These are phyloP conservation scores for Lepidium didymum DNA, from an alignment of 345 rosid genomes.

Conservation along the genomic window DNA sequence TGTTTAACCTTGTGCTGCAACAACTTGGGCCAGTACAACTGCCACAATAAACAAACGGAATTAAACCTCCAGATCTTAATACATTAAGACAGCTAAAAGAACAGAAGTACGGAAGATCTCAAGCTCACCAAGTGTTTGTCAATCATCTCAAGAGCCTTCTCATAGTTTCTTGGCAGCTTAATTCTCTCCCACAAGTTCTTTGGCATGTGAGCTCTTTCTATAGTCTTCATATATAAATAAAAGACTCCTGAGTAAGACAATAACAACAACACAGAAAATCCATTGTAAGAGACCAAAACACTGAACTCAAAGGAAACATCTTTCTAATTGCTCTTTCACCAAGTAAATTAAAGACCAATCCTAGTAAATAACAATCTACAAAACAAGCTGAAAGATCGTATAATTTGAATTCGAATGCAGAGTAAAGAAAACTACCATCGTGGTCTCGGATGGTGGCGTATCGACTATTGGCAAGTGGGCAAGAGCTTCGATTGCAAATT, in stretches of 20 bases:
- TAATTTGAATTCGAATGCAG: neutral
- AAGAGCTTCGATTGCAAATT: slow-evolving; percentile 86
- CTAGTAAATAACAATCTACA: neutral
- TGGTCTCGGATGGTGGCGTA: slow-evolving; percentile 93
- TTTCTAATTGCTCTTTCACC: neutral
- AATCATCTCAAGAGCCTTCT: slow-evolving; percentile 84
- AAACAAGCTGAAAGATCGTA: neutral
- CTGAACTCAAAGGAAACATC: neutral
- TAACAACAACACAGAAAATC: neutral
- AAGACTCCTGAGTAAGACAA: slow-evolving; percentile 60
- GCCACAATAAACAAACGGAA: neutral
- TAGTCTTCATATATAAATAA: slow-evolving; percentile 89
- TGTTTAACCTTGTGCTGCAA: slow-evolving; percentile 87
- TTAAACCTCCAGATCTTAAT: neutral
- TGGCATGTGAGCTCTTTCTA: slow-evolving; percentile 94
- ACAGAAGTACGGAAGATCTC: neutral
- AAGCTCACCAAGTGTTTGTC: slow-evolving; percentile 77
- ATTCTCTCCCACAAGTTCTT: slow-evolving; percentile 86
- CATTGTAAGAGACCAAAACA: slow-evolving; percentile 1
- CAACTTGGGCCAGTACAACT: slow-evolving; percentile 93
- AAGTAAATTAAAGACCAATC: neutral
- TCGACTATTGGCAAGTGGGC: slow-evolving; percentile 96
- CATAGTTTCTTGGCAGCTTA: slow-evolving; percentile 78
- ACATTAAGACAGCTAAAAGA: neutral
- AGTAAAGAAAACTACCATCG: slow-evolving; percentile 40